Base-by-base conservation (phyloP, 345 rosid species). In the Salix arbutifolia region DNA sequence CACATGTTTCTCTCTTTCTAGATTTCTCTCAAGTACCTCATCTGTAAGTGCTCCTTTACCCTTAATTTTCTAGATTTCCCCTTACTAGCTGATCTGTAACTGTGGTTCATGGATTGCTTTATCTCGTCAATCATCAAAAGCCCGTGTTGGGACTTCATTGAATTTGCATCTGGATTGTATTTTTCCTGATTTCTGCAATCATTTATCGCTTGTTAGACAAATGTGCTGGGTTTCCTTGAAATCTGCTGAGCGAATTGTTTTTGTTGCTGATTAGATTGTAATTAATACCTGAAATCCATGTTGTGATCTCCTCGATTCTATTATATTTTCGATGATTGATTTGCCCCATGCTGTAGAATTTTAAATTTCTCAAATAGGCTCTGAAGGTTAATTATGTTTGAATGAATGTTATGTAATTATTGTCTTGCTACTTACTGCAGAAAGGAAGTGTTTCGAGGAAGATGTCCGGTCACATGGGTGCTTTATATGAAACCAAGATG, bases 401-500 rank as follows among this genome's bases (percentile, higher is more conserved):
- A 17, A 25, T 28, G 35, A 25, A 50, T 65, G 30, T 46, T 13
- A 35, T 31, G 35, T 31, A 28, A 28, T 2, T n/a, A 13, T 58
- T 35, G 37, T 52, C 19, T 60, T 50, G 40, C 58, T 53, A 11
- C 13, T 52, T 50, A 7, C 72, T 71, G 76, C 76, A 80, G 83
- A 69, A 70, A 67, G 40, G 3, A 21, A 30, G 69, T 11, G 3
- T 33, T 69, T 70, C 0, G 70, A 53, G 75, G 60, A 67, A 70
- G 72, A 88, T 83, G 87, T 65, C 62, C 48, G 66, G 71, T 68
- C 58, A 18, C n/a, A 4, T 83, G 12, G 21, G 74, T 52, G 80
- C 38, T 58, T 28, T 83, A n/a, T 74, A 31, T 38, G 70, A 64
- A 48, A 71, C 70, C 26, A 48, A 61, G 66, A 31, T 89, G 80